Evolutionary conservation across 805 yeast species (phyloP).

Genomic region (Metschnikowia santaceciliae): DNA sequence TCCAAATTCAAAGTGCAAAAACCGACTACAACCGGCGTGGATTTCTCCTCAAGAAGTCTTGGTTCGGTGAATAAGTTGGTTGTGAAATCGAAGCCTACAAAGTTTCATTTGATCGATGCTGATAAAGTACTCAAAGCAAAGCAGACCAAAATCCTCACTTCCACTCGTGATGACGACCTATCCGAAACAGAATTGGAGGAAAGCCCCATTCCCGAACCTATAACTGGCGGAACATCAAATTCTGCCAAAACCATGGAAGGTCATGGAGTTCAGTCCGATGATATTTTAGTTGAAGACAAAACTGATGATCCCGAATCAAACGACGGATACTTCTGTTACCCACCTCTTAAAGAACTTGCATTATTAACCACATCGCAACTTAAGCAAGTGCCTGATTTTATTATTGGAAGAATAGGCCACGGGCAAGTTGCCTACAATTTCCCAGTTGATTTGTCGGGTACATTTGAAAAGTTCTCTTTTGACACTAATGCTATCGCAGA

Average conservation of each 20-base stretch:
- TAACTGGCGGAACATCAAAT: constrained; percentile 19
- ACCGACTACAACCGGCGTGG: not conserved
- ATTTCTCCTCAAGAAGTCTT: not conserved
- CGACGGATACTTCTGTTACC: constrained; percentile 69
- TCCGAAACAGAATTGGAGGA: constrained; percentile 2
- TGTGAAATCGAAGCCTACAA: constrained; percentile 38
- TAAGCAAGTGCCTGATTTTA: constrained; percentile 55
- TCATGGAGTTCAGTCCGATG: not conserved
- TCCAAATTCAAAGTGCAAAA: not conserved
- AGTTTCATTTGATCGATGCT: constrained; percentile 40
- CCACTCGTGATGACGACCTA: not conserved
- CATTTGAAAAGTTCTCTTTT: constrained; percentile 39
- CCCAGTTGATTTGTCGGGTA: constrained; percentile 65
- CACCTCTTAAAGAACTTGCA: constrained; percentile 50
- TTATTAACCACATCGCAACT: constrained; percentile 45
- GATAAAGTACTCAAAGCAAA: constrained; percentile 37
- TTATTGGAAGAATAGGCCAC: constrained; percentile 61
- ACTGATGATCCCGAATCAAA: constrained; percentile 7
- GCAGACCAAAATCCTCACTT: constrained; percentile 7
- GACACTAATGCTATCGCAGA: constrained; percentile 34
- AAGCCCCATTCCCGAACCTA: not conserved
- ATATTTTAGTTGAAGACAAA: constrained; percentile 14
- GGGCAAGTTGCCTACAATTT: constrained; percentile 64
- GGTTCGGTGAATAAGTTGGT: constrained; percentile 34
- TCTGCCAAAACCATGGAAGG: constrained; percentile 19